phyloP scores from a whole-genome alignment of 2,329 filamentous ascomycete species.

The Botrytis tulipae region DNA sequence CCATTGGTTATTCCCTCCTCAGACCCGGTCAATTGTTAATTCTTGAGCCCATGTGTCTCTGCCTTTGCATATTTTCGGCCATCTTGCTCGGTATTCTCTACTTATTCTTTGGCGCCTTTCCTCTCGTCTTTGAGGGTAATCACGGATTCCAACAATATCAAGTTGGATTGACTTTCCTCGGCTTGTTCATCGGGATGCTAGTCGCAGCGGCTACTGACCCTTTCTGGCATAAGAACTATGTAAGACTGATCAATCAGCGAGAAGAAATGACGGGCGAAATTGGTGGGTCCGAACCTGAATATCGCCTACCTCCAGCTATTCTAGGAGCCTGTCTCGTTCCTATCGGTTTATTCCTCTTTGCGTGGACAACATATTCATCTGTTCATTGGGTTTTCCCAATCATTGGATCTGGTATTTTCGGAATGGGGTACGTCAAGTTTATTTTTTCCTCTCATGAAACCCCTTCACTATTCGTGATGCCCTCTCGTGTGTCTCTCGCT shows the following conservation, averaged over 20 bases:
- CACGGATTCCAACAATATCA: slow-evolving; percentile 79
- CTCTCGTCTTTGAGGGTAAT: slow-evolving; percentile 70
- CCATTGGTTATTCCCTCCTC: slow-evolving; percentile 57
- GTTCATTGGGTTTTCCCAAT: slow-evolving; percentile 78
- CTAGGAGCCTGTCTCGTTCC: slow-evolving; percentile 75
- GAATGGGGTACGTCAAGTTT: slow-evolving; percentile 57
- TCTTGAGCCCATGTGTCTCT: slow-evolving; percentile 81
- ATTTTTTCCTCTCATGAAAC: not conserved
- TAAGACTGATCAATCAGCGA: slow-evolving; percentile 54
- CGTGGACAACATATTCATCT: slow-evolving; percentile 73
- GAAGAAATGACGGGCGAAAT: slow-evolving; percentile 41
- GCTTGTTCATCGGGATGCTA: slow-evolving; percentile 67
- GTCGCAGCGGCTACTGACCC: slow-evolving; percentile 61
- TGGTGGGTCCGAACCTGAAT: slow-evolving; percentile 74
- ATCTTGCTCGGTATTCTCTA: slow-evolving; percentile 86
- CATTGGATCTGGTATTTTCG: slow-evolving; percentile 70
- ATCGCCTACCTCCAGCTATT: slow-evolving; percentile 74
- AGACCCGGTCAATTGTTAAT: slow-evolving; percentile 72
- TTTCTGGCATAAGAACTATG: slow-evolving; percentile 62
- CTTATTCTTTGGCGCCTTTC: slow-evolving; percentile 87
- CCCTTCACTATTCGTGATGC: slow-evolving; percentile 26
- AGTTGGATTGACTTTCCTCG: slow-evolving; percentile 74
- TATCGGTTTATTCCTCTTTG: slow-evolving; percentile 82
- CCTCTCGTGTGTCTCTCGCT: slow-evolving; percentile 13
- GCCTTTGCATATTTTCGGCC: slow-evolving; percentile 78